Percentiles rank a stretch among this genome's conserved stretches.
Conservation (phyloP, 345 rosid genomes). For the Hibiscus mutabilis region DNA sequence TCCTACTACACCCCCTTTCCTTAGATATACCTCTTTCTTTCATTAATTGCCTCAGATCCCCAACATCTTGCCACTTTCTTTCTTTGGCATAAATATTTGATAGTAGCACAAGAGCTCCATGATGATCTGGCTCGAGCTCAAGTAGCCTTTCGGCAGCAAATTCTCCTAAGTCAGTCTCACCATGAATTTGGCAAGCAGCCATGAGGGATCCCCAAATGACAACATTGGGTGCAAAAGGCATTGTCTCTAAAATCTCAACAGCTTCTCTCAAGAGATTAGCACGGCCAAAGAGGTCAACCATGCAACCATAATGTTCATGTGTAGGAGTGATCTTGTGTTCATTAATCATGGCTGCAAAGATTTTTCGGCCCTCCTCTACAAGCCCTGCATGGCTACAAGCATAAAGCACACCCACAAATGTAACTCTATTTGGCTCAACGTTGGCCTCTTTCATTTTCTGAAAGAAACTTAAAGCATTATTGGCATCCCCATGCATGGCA, state of each 20-base stretch:
- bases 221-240: conserved; percentile 48
- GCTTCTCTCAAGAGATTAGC: conserved; percentile 44
- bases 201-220: conserved; percentile 68
- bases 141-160: conserved; percentile 49
- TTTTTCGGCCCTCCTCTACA: conserved; percentile 45
- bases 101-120: conserved; percentile 58
- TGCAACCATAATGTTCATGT: conserved; percentile 56
- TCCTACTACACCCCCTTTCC: conserved; percentile 56
- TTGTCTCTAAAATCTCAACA: conserved; percentile 36
- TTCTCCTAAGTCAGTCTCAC: conserved; percentile 50
- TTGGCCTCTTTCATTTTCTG: conserved; percentile 37
- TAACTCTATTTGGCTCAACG: conserved; percentile 35
- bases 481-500: conserved; percentile 48
- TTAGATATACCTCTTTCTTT: conserved; percentile 41
- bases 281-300: conserved; percentile 57
- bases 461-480: conserved; percentile 31
- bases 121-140: conserved; percentile 46
- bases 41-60: conserved; percentile 45
- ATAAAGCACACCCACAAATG: conserved; percentile 42
- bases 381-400: conserved; percentile 66
- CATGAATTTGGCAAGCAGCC: conserved; percentile 53
- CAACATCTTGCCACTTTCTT: conserved; percentile 56
- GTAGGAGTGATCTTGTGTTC: conserved; percentile 37
- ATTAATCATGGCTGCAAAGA: conserved; percentile 43
- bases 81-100: conserved; percentile 65